Conservation (phyloP, 306 rosid species). For the Albizia julibrissin region DNA sequence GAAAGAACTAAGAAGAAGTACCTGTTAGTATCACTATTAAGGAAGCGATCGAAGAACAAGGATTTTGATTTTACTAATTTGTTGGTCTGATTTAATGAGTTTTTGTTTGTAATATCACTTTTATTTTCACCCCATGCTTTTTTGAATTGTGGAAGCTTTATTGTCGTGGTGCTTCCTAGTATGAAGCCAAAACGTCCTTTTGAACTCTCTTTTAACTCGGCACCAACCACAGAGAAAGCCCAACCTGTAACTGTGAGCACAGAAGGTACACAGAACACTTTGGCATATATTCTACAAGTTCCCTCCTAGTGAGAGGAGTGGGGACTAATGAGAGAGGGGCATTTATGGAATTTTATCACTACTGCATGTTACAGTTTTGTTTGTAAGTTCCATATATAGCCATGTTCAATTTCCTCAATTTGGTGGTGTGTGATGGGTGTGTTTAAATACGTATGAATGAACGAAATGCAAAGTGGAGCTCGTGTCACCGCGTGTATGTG, state of each 20-base stretch:
- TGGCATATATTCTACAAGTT: background rate
- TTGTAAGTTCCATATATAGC: background rate
- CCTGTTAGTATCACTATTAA: background rate
- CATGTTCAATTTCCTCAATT: background rate
- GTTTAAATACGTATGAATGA: background rate
- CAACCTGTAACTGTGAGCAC: background rate
- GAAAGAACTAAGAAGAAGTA: background rate
- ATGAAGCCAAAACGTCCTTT: conserved; percentile 62
- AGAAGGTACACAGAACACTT: background rate
- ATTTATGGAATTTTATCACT: conserved; percentile 30
- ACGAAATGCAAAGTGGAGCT: background rate
- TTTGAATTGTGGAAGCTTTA: conserved; percentile 33
- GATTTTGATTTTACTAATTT: too few relatives aligned
- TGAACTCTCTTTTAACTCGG: conserved; percentile 18
- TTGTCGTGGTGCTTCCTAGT: conserved; percentile 58
- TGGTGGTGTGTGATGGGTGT: background rate
- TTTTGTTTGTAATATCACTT: conserved; percentile 29
- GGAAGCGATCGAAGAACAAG: background rate
- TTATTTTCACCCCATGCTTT: conserved; percentile 30
- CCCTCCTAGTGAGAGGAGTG: background rate
- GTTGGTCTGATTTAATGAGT: background rate
- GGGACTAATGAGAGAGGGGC: conserved; percentile 20
- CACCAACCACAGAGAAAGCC: background rate
- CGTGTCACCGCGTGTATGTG: background rate
- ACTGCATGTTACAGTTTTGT: background rate